Evolutionary conservation across 225 moss, liverwort and hornwort species (phyloP).

Genomic region (Marchantia polymorpha): DNA sequence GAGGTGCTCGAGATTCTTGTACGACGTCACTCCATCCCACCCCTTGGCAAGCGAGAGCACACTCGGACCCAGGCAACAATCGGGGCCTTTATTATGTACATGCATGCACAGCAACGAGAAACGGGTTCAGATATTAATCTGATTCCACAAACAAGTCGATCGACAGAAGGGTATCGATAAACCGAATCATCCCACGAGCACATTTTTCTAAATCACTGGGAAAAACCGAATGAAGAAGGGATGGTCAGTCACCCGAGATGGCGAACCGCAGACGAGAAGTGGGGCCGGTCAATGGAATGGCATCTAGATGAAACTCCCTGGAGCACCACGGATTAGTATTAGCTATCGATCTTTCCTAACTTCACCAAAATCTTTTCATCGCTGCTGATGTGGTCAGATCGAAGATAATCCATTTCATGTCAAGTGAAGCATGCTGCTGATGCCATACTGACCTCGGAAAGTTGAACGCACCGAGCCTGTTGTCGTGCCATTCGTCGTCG

Average conservation of each 20-base stretch:
- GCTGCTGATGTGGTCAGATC: no score
- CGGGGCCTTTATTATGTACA: slow-evolving; percentile 43
- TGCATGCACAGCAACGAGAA: neutral
- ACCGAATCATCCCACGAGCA: no score
- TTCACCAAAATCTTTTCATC: no score
- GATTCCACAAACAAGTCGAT: neutral
- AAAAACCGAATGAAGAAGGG: no score
- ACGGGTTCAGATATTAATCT: neutral
- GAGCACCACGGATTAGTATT: neutral
- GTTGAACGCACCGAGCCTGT: no score
- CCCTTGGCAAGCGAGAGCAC: slow-evolving; percentile 39
- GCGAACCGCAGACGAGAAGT: neutral
- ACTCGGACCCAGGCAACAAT: slow-evolving; percentile 58
- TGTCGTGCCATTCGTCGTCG: no score
- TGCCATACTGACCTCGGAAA: no score
- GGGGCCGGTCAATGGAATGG: neutral
- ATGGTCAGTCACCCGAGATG: slow-evolving; percentile 16
- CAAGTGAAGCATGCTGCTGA: no score
- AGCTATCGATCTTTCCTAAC: no score
- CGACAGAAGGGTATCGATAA: no score
- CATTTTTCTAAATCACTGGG: no score
- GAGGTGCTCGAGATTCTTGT: slow-evolving; percentile 63
- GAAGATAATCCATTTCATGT: no score
- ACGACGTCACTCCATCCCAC: slow-evolving; percentile 80
- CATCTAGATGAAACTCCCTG: slow-evolving; percentile 2